Conservation (phyloP, 139 green algal genomes). For the Raphidocelis subcapitata region DNA sequence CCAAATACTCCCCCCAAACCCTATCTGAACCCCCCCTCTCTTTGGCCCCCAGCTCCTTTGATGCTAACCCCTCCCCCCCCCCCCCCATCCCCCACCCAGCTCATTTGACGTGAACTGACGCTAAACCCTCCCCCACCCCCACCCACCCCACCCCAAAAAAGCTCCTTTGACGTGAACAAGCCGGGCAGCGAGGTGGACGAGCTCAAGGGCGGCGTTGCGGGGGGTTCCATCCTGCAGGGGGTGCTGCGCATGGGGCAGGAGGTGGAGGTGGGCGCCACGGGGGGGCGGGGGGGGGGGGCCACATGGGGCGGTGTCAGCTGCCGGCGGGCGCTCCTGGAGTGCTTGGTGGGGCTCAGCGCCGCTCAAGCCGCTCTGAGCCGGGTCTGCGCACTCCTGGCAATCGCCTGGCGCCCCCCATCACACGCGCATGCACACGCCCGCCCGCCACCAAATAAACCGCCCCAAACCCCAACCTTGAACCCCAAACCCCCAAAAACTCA, state of each 20-base stretch:
- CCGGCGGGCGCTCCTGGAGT: background rate
- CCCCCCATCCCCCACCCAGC: too few relatives aligned
- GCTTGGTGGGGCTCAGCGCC: background rate
- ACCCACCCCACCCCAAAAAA: too few relatives aligned
- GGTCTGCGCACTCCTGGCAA: too few relatives aligned
- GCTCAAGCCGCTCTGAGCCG: background rate
- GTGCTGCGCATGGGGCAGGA: slow-evolving; percentile 91
- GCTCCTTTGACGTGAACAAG: slow-evolving; percentile 99
- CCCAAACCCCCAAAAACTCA: background rate
- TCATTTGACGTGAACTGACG: too few relatives aligned
- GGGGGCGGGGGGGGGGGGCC: too few relatives aligned
- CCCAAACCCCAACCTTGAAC: background rate
- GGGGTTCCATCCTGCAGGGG: slow-evolving; percentile 95
- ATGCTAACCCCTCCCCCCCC: too few relatives aligned
- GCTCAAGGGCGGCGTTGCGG: slow-evolving; percentile 95
- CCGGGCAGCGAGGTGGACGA: slow-evolving; percentile 95
- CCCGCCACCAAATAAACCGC: background rate
- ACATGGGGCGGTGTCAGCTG: too few relatives aligned
- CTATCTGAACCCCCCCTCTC: too few relatives aligned
- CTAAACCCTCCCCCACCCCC: too few relatives aligned
- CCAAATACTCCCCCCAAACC: too few relatives aligned
- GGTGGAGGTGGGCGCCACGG: slow-evolving; percentile 90
- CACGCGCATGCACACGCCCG: background rate
- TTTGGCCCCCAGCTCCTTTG: too few relatives aligned
- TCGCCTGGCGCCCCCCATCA: too few relatives aligned